Conservation (phyloP, 2,329 filamentous ascomycete species). For the Trichoderma simmonsii region DNA sequence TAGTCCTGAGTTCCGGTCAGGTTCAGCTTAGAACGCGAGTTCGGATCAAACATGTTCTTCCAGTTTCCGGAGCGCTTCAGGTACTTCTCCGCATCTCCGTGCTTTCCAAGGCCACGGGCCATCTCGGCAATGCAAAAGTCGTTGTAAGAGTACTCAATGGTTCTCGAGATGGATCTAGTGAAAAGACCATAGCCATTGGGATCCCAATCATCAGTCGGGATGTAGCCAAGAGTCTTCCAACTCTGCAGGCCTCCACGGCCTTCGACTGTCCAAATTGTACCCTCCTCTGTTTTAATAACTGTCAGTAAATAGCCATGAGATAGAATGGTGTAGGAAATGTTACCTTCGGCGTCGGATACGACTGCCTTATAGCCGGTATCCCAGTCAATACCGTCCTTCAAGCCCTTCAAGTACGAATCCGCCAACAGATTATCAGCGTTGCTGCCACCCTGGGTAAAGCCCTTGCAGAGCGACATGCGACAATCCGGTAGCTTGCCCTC, state of each 20-base stretch:
- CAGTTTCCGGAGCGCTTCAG: slow-evolving; percentile 61
- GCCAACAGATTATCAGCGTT: slow-evolving; percentile 71
- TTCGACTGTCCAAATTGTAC: slow-evolving; percentile 63
- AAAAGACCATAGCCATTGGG: slow-evolving; percentile 59
- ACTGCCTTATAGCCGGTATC: slow-evolving; percentile 68
- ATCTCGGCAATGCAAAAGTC: slow-evolving; percentile 69
- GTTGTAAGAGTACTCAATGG: slow-evolving; percentile 76
- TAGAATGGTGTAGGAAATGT: slow-evolving; percentile 37
- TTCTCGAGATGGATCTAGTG: slow-evolving; percentile 68
- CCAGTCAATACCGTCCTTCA: slow-evolving; percentile 65
- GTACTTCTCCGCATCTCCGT: slow-evolving; percentile 57
- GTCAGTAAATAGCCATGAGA: background rate
- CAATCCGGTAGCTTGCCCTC: slow-evolving; percentile 71
- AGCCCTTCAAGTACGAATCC: slow-evolving; percentile 69
- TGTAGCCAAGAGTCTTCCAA: slow-evolving; percentile 71
- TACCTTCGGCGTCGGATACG: slow-evolving; percentile 66
- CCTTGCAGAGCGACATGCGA: slow-evolving; percentile 73
- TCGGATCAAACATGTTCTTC: slow-evolving; percentile 60
- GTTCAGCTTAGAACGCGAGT: slow-evolving; percentile 32
- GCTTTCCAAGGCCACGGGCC: slow-evolving; percentile 55
- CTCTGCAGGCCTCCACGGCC: slow-evolving; percentile 68
- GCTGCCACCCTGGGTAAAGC: slow-evolving; percentile 72
- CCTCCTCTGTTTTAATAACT: slow-evolving; percentile 35
- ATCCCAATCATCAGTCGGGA: slow-evolving; percentile 67
- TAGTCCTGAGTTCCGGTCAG: slow-evolving; percentile 38